Percentiles rank a stretch among this genome's conserved stretches.
phyloP scores from a whole-genome alignment of 1,284 basidiomycete species.

The Tylopilus sp. region DNA sequence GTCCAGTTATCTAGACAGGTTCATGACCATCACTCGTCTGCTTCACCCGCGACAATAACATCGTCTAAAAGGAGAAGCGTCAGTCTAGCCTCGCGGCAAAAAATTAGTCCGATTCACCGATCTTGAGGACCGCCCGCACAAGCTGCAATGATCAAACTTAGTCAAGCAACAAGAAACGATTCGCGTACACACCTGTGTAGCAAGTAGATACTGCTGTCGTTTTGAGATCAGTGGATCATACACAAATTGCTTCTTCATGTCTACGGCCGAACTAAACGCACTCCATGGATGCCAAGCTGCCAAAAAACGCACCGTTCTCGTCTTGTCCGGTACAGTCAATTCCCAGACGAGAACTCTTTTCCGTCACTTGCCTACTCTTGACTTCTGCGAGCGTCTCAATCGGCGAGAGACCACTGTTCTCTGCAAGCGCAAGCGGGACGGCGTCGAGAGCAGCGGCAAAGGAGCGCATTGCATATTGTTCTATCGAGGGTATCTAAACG shows the following conservation, averaged over 20 bases:
- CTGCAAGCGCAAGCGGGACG: constrained; percentile 90
- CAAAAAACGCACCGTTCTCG: constrained; percentile 69
- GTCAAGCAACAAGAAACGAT: not conserved
- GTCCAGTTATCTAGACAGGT: constrained; percentile 15
- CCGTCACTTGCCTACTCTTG: constrained; percentile 89
- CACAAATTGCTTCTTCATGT: constrained; percentile 97
- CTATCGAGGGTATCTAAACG: constrained; percentile 83
- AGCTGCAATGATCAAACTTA: constrained; percentile 19
- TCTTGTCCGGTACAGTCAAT: constrained; percentile 90
- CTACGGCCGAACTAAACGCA: constrained; percentile 39
- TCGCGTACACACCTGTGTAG: constrained; percentile 74
- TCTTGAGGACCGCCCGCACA: constrained; percentile 34
- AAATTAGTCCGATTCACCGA: constrained; percentile 22
- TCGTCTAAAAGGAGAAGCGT: constrained; percentile 24
- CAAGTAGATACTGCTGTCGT: constrained; percentile 92
- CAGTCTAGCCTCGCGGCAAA: not conserved
- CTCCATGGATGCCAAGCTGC: not conserved
- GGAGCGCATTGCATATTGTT: constrained; percentile 99
- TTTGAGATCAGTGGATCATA: constrained; percentile 97
- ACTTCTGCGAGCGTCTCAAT: constrained; percentile 96
- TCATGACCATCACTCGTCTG: constrained; percentile 20
- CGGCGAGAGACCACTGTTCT: constrained; percentile 94
- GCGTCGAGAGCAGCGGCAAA: constrained; percentile 93
- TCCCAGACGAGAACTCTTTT: constrained; percentile 80
- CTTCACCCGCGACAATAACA: constrained; percentile 31